Conservation (phyloP, 139 green algal species). For the Chlorella sp. region DNA sequence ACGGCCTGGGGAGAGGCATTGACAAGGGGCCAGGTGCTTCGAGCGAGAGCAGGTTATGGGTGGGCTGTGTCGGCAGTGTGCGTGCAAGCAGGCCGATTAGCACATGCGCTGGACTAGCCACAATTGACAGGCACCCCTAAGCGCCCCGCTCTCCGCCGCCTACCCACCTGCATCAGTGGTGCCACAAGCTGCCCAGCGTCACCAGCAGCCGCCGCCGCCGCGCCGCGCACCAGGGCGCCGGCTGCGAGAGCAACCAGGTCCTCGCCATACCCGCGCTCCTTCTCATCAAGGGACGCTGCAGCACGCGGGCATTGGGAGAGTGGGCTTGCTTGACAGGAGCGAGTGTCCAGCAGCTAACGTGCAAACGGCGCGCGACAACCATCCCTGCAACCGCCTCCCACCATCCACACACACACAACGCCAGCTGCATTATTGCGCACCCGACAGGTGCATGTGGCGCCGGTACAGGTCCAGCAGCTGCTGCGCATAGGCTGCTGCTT, state of each 20-base stretch:
- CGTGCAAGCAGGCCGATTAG: no score
- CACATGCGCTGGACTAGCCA: no score
- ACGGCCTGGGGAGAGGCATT: conserved; percentile 49
- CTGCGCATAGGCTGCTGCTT: conserved; percentile 46
- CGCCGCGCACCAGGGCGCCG: conserved; percentile 52
- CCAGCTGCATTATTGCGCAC: background rate
- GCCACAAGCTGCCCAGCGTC: background rate
- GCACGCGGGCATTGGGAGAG: no score
- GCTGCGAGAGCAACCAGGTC: conserved; percentile 74
- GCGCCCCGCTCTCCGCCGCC: background rate
- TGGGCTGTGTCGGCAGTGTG: no score
- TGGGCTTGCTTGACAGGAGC: no score
- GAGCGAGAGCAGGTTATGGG: no score
- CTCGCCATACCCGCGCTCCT: conserved; percentile 81
- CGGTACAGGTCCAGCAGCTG: conserved; percentile 61
- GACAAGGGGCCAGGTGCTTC: no score
- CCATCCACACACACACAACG: background rate
- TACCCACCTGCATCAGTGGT: conserved; percentile 35
- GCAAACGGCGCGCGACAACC: no score
- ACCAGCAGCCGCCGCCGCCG: background rate
- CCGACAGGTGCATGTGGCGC: conserved; percentile 53
- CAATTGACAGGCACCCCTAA: no score
- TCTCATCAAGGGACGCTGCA: conserved; percentile 64
- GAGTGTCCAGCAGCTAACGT: no score
- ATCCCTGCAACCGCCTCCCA: background rate